These are phyloP conservation scores for Macrophomina pseudophaseolina DNA, from an alignment of 2,329 filamentous ascomycete genomes.

Conservation along the genomic window DNA sequence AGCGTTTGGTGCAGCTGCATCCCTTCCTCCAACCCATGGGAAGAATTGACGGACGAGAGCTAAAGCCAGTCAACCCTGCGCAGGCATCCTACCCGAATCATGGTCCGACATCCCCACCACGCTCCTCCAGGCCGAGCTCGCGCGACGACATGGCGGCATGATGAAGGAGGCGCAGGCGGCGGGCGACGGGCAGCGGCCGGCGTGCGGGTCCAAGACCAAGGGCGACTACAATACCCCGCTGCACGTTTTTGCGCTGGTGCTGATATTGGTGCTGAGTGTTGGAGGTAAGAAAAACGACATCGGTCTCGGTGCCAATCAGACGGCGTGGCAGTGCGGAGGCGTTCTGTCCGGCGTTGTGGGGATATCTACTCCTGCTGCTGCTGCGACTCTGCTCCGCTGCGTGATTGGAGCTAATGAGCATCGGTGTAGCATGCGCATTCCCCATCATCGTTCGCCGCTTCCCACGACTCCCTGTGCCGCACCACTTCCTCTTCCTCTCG, in stretches of 20 bases:
- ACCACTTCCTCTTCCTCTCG: constrained; percentile 47
- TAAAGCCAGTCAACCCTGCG: constrained; percentile 2
- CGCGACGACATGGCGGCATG: constrained; percentile 49
- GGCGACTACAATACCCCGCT: constrained; percentile 60
- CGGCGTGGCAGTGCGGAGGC: background rate
- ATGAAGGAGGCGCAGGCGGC: constrained; percentile 39
- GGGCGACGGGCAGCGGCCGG: constrained; percentile 43
- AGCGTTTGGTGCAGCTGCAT: no score
- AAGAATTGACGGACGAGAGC: background rate
- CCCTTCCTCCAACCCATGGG: no score
- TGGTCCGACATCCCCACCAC: constrained; percentile 49
- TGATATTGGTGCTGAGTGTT: constrained; percentile 62
- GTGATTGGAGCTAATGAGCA: background rate
- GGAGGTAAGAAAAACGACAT: constrained; percentile 45
- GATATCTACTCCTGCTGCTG: background rate
- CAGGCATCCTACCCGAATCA: constrained; percentile 29
- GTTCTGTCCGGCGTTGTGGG: background rate
- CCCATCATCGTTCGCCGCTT: constrained; percentile 48
- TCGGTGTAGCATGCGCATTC: constrained; percentile 43
- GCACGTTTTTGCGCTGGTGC: constrained; percentile 63
- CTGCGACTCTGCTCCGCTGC: background rate
- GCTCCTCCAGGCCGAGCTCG: constrained; percentile 56
- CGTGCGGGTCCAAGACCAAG: constrained; percentile 56
- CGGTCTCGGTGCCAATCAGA: background rate
- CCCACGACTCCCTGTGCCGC: constrained; percentile 43